Conservation (phyloP, 257 asterid species). For the Plantago elongata region DNA sequence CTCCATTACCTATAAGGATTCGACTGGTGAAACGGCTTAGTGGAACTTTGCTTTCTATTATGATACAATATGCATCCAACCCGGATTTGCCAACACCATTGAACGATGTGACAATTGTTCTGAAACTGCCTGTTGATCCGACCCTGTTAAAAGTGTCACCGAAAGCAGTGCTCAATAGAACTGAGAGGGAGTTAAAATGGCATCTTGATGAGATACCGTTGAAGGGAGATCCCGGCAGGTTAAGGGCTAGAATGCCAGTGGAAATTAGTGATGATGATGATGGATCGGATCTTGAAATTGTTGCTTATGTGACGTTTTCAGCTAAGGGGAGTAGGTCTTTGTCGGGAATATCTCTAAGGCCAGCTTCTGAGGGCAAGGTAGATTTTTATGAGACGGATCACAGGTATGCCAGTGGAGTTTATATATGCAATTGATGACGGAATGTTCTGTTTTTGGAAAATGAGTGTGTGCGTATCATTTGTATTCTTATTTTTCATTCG, state of each 20-base stretch:
- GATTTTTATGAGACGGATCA: constrained; percentile 84
- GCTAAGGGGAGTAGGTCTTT: constrained; percentile 56
- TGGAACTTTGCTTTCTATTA: constrained; percentile 85
- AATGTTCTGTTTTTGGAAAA: constrained; percentile 14
- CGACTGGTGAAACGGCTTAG: constrained; percentile 81
- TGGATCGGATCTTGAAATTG: constrained; percentile 68
- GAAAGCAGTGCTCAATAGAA: constrained; percentile 83
- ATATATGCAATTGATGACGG: constrained; percentile 55
- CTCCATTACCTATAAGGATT: constrained; percentile 86
- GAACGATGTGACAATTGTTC: constrained; percentile 63
- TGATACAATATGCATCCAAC: constrained; percentile 77
- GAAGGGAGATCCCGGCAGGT: constrained; percentile 74
- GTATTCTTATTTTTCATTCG: constrained; percentile 19
- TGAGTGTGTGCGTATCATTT: constrained; percentile 22
- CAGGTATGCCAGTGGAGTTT: constrained; percentile 75
- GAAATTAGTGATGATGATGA: constrained; percentile 75
- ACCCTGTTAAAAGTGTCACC: constrained; percentile 78
- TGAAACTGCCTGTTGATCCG: constrained; percentile 89
- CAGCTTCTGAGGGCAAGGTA: constrained; percentile 81
- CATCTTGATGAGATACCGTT: constrained; percentile 77
- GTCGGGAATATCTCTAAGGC: constrained; percentile 76
- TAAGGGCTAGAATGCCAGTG: constrained; percentile 85
- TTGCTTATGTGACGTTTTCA: constrained; percentile 68
- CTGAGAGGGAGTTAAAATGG: constrained; percentile 89
- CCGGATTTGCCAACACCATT: constrained; percentile 75